These are phyloP conservation scores for Candida qinlingensis DNA, from an alignment of 805 yeast species.

Conservation along the genomic window DNA sequence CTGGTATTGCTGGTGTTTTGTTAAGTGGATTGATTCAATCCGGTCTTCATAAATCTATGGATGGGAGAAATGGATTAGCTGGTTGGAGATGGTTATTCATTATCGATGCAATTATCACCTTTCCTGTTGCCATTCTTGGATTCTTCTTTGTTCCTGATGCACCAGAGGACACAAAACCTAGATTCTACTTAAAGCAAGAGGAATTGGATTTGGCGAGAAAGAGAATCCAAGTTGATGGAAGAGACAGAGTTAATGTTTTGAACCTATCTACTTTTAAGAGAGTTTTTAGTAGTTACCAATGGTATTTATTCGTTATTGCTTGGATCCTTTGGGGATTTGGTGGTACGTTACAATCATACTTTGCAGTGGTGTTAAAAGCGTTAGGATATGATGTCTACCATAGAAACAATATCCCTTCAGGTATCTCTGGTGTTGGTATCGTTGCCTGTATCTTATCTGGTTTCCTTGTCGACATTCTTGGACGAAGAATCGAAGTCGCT, in stretches of 20 bases:
- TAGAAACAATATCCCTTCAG: conserved; percentile 22
- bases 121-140: conserved; percentile 22
- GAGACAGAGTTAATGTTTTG: conserved; percentile 13
- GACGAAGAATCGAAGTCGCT: conserved; percentile 15
- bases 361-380: conserved; percentile 17
- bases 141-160: conserved; percentile 35
- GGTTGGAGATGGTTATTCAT: conserved; percentile 14
- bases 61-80: conserved; percentile 6
- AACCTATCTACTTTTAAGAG: conserved; percentile 13
- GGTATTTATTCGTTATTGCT: conserved; percentile 17
- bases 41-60: conserved; percentile 6
- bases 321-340: conserved; percentile 15
- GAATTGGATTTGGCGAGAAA: conserved; percentile 13
- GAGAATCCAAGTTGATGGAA: conserved; percentile 14
- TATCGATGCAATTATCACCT: conserved; percentile 10
- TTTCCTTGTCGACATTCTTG: conserved; percentile 15
- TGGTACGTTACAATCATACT: conserved; percentile 9
- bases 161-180: conserved; percentile 23
- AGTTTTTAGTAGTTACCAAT: conserved; percentile 16
- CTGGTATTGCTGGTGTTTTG: conserved; percentile 8
- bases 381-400: conserved; percentile 19
- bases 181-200: conserved; percentile 13
- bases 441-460: conserved; percentile 15
- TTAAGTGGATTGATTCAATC: conserved; percentile 34
- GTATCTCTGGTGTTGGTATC: conserved; percentile 16